Base-by-base conservation (phyloP, 2,329 filamentous ascomycete genomes). In the Aurifilum marmelostoma region DNA sequence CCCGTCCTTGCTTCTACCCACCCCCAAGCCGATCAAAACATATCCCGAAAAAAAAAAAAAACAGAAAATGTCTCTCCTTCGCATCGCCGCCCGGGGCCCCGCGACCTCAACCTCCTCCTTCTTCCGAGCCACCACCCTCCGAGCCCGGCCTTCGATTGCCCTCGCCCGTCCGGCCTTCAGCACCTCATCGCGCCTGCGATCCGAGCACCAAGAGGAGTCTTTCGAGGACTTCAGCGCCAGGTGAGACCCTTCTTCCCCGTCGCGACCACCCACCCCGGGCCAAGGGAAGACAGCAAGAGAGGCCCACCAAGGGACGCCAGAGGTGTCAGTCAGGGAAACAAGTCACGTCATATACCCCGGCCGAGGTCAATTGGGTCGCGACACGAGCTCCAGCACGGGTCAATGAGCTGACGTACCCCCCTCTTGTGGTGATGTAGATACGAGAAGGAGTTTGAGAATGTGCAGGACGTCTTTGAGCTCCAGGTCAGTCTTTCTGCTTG, bases 381-480 rank as follows among this genome's bases (percentile, higher is more conserved):
- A 32, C 41, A 21, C 47, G 47, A 32, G 34, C 56, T 69, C 71
- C 69, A 70, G 63, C 61, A 59, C 64, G 52, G 68, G 74, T 76
- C 75, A 75, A 79, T 79, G 21, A 43, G 77, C 80, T 83, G 78
- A 85, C 75, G 34, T 71, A 69, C 70, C 72, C 69, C 72, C 34
- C 8, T 11, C 52, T n/a, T 21, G n/a, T 71, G 65, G 69, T 47
- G 69, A 69, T 77, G 78, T 80, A 99, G 96, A 86, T 99, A 97
- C 80, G 96, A 99, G 89, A 97, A 97, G 89, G 96, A 99, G 85
- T 99, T 99, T 80, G 95, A 99, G 73, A 84, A 85, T 79, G 96
- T 99, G 75, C 93, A 98, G 85, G 96, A 99, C 85, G 95, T 98
- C 79, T 99, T 99, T 83, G 96, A 99, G 90, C 93, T 99, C 79